Percentiles rank a stretch among this genome's conserved stretches.
Conservation (phyloP, 352 stramenopile genomes). For the Phytopythium oedochilum region DNA sequence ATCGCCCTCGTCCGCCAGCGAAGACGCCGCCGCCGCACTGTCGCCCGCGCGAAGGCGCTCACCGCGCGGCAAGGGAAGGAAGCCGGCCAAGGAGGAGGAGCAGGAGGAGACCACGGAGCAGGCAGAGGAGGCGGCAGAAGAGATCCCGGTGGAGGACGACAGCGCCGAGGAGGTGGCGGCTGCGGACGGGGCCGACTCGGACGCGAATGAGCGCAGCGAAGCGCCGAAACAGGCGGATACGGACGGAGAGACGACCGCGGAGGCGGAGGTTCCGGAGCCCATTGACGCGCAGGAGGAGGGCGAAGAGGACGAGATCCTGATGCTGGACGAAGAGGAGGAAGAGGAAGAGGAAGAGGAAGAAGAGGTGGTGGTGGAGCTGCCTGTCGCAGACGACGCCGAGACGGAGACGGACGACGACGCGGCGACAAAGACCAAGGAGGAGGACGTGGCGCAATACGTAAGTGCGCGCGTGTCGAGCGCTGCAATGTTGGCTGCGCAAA, state of each 20-base stretch:
- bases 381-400: slow-evolving; percentile 19
- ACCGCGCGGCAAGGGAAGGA: background rate
- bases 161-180: slow-evolving; percentile 4
- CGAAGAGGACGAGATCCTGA: slow-evolving; percentile 20
- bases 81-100: background rate
- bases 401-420: slow-evolving; percentile 21
- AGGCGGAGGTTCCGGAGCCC: background rate
- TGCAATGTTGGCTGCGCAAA: background rate
- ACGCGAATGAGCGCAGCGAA: background rate
- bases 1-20: slow-evolving; percentile 8
- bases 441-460: slow-evolving; percentile 53
- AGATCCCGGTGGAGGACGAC: slow-evolving; percentile 16
- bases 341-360: slow-evolving; percentile 30
- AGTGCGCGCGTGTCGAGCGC: slow-evolving; percentile 2
- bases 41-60: slow-evolving; percentile 9
- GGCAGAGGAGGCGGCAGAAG: slow-evolving; percentile 12
- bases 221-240: slow-evolving; percentile 3
- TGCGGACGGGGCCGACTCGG: background rate
- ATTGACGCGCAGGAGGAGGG: slow-evolving; percentile 6
- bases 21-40: slow-evolving; percentile 3
- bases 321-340: slow-evolving; percentile 10
- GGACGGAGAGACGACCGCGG: background rate
- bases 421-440: slow-evolving; percentile 26
- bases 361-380: slow-evolving; percentile 40
- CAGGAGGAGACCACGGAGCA: background rate